Conservation (phyloP, 2,329 filamentous ascomycete species). For the Epichloe glyceriae region DNA sequence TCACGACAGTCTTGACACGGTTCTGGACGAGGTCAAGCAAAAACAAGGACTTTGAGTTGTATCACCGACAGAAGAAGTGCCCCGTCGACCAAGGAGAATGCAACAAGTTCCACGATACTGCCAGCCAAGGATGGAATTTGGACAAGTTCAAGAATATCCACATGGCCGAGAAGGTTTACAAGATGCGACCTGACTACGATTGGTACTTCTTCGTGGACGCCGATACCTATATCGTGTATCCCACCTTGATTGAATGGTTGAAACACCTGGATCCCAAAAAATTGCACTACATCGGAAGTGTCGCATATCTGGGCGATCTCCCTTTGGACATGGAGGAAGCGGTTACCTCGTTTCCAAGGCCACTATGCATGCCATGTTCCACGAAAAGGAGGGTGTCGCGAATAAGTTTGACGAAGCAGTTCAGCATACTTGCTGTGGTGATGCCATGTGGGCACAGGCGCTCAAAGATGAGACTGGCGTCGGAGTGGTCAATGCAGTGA, state of each 20-base stretch:
- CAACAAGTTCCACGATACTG: constrained; percentile 17
- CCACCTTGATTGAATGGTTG: constrained; percentile 37
- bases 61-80: constrained; percentile 32
- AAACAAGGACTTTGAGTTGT: constrained; percentile 38
- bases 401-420: constrained; percentile 32
- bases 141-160: constrained; percentile 53
- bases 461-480: constrained; percentile 31
- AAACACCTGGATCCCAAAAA: constrained; percentile 27
- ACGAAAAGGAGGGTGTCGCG: constrained; percentile 28
- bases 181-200: constrained; percentile 35
- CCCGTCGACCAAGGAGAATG: constrained; percentile 31
- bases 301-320: constrained; percentile 27
- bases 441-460: constrained; percentile 34
- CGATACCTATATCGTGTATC: constrained; percentile 44
- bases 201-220: constrained; percentile 50
- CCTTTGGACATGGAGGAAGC: constrained; percentile 43
- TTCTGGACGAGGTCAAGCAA: constrained; percentile 28
- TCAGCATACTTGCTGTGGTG: constrained; percentile 35
- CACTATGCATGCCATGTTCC: constrained; percentile 34
- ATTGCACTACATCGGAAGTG: constrained; percentile 37
- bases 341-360: constrained; percentile 40
- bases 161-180: constrained; percentile 41
- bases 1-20: constrained; percentile 32
- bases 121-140: constrained; percentile 33
- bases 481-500: constrained; percentile 27